phyloP scores from a whole-genome alignment of 2,329 filamentous ascomycete genomes.

The Paracoccidioides lutzii region DNA sequence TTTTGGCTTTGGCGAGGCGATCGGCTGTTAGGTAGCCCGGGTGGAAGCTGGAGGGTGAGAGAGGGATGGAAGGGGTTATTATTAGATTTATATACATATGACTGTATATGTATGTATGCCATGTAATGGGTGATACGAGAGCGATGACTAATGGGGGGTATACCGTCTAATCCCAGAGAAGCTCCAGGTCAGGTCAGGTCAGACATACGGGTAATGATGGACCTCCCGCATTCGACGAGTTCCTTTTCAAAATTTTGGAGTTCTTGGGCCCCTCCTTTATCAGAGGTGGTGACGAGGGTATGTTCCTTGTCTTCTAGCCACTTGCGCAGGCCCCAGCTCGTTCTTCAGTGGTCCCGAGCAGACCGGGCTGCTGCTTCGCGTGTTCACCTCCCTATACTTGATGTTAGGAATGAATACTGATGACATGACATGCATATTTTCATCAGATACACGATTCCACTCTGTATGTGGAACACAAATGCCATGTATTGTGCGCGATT shows the following conservation, averaged over 20 bases:
- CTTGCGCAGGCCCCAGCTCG: conserved; percentile 90
- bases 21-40: conserved; percentile 94
- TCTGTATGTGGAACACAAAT: no score
- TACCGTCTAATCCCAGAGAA: background rate
- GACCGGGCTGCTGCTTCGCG: conserved; percentile 72
- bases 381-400: conserved; percentile 56
- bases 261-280: conserved; percentile 95
- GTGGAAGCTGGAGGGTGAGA: conserved; percentile 58
- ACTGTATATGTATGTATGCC: no score
- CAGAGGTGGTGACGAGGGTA: conserved; percentile 89
- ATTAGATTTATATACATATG: background rate
- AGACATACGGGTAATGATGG: conserved; percentile 86
- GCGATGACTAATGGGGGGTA: no score
- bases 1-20: conserved; percentile 95
- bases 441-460: background rate
- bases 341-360: conserved; percentile 97
- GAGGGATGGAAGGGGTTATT: no score
- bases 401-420: background rate
- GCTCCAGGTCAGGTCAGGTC: background rate
- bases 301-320: conserved; percentile 97
- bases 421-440: background rate
- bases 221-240: conserved; percentile 94
- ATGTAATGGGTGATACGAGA: no score
- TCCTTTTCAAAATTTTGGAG: conserved; percentile 91
- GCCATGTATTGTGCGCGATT: no score